Base-by-base conservation (phyloP, 495 filamentous ascomycete genomes). In the Symbiotaphrina buchneri region DNA sequence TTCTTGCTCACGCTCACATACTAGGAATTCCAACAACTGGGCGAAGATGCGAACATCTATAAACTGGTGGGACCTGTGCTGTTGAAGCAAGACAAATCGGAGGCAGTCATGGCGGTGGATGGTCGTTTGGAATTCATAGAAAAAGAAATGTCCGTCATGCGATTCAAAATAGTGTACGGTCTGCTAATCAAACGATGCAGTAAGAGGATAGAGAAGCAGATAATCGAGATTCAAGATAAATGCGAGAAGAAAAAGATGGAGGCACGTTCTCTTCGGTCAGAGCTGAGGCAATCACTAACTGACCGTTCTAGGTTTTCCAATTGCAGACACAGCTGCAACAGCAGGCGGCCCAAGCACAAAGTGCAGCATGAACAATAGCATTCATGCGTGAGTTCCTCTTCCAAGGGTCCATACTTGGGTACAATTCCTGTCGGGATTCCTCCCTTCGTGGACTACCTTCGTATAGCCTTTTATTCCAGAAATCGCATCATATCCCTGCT, bases 31-130 rank as follows among this genome's bases (percentile, higher is more conserved):
- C 53, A 63, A 19, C 60, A 60, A 34, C 61, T 95, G 35, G 65
- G 70, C 36, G 70, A 80, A 28, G 71, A 73, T 39, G 71, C 85
- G 37, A 78, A 72, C 31, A 90, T 99, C 52, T 99, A 82, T 63
- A 95, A 95, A 50, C 65, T 92, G 21, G 68, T 93, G 31, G 87
- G 87, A 1, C 87, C 87, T 0, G 77, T 95, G 6, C 58, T 99
- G 28, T 51, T 95, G 43, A 94, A 95, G 57, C 90, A 95, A 50
- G 87, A 95, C 8, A 79, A 74, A 43, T 51, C 56, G 2, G 87
- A 97, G 41, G 87, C 90, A 0, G 61, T 73, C 29, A 73, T 79
- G 65, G 80, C 82, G 4, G 90, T 97, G 19, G 76, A 84, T 38
- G 75, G 79, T 27, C 69, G 87, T 6, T 49, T 97, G 33, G 81